These are phyloP conservation scores for Tillandsia fasciculata DNA, from an alignment of 176 grass and related monocot species.

Conservation along the genomic window DNA sequence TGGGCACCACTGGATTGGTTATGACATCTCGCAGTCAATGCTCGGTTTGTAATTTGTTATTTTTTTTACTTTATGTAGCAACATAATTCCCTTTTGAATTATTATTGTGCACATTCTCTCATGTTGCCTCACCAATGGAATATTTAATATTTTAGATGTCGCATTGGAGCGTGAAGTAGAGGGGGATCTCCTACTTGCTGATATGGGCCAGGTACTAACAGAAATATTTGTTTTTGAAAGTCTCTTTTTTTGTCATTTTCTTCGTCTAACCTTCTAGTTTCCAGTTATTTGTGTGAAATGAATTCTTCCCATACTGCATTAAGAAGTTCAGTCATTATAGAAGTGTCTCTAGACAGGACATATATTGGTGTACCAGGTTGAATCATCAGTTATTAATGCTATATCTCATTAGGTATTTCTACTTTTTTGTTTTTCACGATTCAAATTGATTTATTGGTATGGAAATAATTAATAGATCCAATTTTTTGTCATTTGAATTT, in stretches of 20 bases:
- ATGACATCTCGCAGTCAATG: slow-evolving; percentile 90
- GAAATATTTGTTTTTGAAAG: neutral
- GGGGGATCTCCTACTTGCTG: slow-evolving; percentile 76
- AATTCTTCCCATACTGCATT: too few relatives aligned
- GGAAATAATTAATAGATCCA: too few relatives aligned
- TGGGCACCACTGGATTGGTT: slow-evolving; percentile 92
- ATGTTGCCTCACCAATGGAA: neutral
- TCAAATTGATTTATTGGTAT: too few relatives aligned
- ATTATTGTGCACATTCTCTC: neutral
- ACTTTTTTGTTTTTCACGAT: neutral
- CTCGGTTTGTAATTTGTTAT: slow-evolving; percentile 40
- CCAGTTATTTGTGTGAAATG: too few relatives aligned
- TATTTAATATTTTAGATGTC: slow-evolving; percentile 36
- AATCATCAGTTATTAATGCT: neutral
- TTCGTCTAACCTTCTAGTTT: neutral
- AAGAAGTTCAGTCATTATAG: too few relatives aligned
- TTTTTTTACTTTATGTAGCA: neutral
- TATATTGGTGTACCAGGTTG: neutral
- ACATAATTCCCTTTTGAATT: neutral
- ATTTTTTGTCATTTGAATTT: too few relatives aligned
- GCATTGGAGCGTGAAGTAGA: slow-evolving; percentile 69
- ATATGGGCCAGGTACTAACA: slow-evolving; percentile 88
- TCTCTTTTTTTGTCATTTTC: neutral
- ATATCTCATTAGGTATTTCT: neutral
- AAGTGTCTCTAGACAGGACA: neutral